A percentile compares a stretch with the other conserved stretches of the same genome.
Evolutionary conservation across 139 green algal species (phyloP).

Genomic region (Chlamydomonas schloesseri): DNA sequence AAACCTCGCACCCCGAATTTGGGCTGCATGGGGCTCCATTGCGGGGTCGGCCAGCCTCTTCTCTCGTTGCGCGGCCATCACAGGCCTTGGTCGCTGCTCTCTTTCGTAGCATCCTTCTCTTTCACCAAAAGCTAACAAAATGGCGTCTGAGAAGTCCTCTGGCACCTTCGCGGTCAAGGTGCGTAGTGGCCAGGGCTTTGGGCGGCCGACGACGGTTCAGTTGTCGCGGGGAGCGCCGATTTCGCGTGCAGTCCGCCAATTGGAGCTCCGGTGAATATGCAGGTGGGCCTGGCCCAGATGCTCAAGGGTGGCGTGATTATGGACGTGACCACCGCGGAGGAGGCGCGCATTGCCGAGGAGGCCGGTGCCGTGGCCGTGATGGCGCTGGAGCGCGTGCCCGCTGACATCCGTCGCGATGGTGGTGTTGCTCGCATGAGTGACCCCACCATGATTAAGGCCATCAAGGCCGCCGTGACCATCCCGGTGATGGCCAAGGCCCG

Average conservation of each 20-base stretch:
- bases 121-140: not conserved
- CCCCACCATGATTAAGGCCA: slow-evolving; percentile 95
- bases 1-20: too few species aligned
- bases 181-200: not conserved
- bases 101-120: too few species aligned
- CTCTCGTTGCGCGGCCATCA: too few species aligned
- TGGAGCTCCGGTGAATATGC: slow-evolving; percentile 23
- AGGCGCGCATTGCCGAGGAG: slow-evolving; percentile 99
- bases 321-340: slow-evolving; percentile 98
- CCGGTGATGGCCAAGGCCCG: slow-evolving; percentile 99
- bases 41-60: too few species aligned
- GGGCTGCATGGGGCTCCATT: too few species aligned
- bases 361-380: slow-evolving; percentile 98
- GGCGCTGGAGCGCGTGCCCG: slow-evolving; percentile 97
- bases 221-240: not conserved
- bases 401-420: slow-evolving; percentile 96
- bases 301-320: slow-evolving; percentile 99
- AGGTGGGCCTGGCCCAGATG: slow-evolving; percentile 99
- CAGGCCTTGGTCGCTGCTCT: too few species aligned
- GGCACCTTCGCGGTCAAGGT: slow-evolving; percentile 90
- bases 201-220: too few species aligned
- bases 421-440: slow-evolving; percentile 98
- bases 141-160: slow-evolving; percentile 57
- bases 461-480: slow-evolving; percentile 97
- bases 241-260: not conserved